Evolutionary conservation across 1,284 basidiomycete species (phyloP), one percentile per base, ranked within the genome.

Genomic region (Cerioporus squamosus): DNA sequence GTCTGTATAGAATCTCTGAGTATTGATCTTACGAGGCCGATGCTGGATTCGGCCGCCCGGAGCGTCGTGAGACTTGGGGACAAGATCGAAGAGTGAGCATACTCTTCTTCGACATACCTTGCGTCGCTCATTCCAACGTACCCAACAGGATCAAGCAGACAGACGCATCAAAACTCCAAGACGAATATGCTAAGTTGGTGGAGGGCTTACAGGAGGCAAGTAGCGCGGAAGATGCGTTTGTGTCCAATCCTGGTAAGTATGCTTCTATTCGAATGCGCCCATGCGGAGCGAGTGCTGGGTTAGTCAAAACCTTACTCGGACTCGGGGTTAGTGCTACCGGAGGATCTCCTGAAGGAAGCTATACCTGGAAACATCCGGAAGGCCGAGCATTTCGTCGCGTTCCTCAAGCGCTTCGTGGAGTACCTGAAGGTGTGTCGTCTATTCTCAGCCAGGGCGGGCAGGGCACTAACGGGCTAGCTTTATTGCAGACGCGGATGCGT

Each of bases 1-100:
- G 97, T 99, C 53, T 99, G 97, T 76, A 97, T 99, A 72, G 97
- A 99, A 72, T 98, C 97, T 0, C 79, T 99, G 44, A 97, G 95
- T 61, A 98, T 99, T 67, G 97, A 99, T 72, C 80, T 99, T 48
- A 99, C 97, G n/a, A 82, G 97, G 39, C 97, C 97, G 0, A 99
- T 99, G 94, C 81, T 99, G 26, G 97, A 99, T 69, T 94, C 94
- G 8, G 97, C 97, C 1, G 86, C 90, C 3, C 84, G 96, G 64
- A 98, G 95, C 74, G 91, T 98, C 17, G 84, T 83, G 24, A 93
- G 88, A 72, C 83, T 99, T 1, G 87, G 89, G 5, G 95, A 98
- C 62, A 93, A 93, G 72, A 97, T 99, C 55, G 94, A 97, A 65
- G 95, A 98, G 93, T 94, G 68, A 64, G 87, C 68, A 29, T 29